Evolutionary conservation across 2,329 filamentous ascomycete species (phyloP).

Genomic region (Paraconiothyrium sp.): DNA sequence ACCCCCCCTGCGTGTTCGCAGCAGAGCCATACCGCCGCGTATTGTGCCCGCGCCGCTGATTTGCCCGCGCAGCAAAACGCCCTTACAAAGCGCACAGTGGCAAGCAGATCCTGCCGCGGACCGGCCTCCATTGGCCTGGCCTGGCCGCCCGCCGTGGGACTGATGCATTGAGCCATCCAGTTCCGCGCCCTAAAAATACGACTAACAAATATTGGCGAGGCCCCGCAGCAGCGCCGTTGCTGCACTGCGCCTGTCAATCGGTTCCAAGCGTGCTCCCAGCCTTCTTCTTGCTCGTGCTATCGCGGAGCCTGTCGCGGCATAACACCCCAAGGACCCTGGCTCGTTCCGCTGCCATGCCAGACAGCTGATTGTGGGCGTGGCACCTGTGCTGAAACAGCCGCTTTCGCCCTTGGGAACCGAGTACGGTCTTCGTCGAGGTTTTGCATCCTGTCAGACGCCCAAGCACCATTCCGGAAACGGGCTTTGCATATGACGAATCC

Average conservation of each 20-base stretch:
- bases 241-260: neutral
- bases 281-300: neutral
- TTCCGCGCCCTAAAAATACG: constrained; percentile 10
- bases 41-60: constrained; percentile 2
- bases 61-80: neutral
- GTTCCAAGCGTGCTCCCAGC: neutral
- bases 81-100: constrained; percentile 11
- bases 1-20: neutral
- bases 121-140: constrained; percentile 8
- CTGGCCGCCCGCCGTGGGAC: neutral
- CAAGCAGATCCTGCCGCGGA: constrained; percentile 13
- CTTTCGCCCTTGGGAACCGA: constrained; percentile 8
- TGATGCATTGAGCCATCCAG: constrained; percentile 7
- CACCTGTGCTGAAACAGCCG: constrained; percentile 13
- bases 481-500: neutral
- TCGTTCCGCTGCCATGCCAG: neutral
- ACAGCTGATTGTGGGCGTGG: neutral
- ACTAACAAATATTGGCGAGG: constrained; percentile 10
- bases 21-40: constrained; percentile 2
- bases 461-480: constrained; percentile 1
- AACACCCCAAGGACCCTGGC: neutral
- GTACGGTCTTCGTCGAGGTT: constrained; percentile 11
- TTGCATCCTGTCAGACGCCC: constrained; percentile 9
- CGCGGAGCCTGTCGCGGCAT: neutral
- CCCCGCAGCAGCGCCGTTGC: constrained; percentile 9